Evolutionary conservation across 2,329 filamentous ascomycete genomes (phyloP).

Genomic region (Aspergillus quadrilineatus): DNA sequence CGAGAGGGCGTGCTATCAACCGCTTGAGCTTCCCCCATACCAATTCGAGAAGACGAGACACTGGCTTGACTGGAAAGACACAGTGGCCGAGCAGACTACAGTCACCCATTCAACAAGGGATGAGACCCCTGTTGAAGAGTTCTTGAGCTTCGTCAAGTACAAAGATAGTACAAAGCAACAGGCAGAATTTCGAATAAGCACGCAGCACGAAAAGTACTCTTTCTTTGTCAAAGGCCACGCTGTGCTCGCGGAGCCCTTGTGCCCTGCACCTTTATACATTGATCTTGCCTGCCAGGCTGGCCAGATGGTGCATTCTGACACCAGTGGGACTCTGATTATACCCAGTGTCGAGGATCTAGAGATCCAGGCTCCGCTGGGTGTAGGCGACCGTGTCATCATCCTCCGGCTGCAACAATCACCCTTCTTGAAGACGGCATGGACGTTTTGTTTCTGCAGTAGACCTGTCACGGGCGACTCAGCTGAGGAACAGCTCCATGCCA

Average conservation of each 20-base stretch:
- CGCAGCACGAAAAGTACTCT: neutral
- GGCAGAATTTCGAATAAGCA: constrained; percentile 4
- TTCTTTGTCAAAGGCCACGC: constrained; percentile 14
- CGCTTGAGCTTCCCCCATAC: constrained; percentile 39
- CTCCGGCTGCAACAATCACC: too few species aligned
- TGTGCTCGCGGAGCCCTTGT: constrained; percentile 9
- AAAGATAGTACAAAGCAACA: neutral
- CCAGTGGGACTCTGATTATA: neutral
- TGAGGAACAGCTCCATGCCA: too few species aligned
- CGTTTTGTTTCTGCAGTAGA: too few species aligned
- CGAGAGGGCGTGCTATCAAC: constrained; percentile 25
- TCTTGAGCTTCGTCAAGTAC: neutral
- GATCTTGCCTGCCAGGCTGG: constrained; percentile 8
- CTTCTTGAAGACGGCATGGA: too few species aligned
- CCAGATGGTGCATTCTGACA: neutral
- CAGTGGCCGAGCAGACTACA: neutral
- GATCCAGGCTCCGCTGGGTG: too few species aligned
- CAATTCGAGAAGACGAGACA: constrained; percentile 38
- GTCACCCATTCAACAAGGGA: too few species aligned
- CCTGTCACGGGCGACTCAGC: too few species aligned
- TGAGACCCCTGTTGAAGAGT: neutral
- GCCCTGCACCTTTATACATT: constrained; percentile 17
- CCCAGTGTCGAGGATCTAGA: too few species aligned
- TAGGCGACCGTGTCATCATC: too few species aligned
- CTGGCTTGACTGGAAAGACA: neutral